Base-by-base conservation (phyloP, 2,329 filamentous ascomycete genomes). In the Blastomyces gilchristii region DNA sequence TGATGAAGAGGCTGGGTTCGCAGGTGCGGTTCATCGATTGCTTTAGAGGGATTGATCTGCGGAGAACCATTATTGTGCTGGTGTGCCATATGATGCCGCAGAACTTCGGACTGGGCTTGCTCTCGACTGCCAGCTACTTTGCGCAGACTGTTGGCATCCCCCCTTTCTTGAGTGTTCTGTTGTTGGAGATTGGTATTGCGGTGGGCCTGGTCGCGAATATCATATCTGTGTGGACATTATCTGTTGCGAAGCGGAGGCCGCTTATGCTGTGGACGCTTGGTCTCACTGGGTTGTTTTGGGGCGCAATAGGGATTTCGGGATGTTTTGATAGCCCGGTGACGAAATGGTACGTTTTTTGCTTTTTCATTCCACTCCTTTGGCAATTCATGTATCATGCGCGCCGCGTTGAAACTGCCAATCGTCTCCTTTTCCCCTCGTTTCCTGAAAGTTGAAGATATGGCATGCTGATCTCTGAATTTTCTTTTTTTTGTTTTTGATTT, bases 241-340 rank as follows among this genome's bases (percentile, higher is more conserved):
- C 75, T 2, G 69, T 70, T 9, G 68, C 80, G 31, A 78, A 76
- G 0, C 73, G 80, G 2, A 72, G 80, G 18, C 68, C 63, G 3
- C 71, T 81, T 6, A 73, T 74, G 18, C 34, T 78, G 7, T 62
- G 49, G 9, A 76, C 75, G 0, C 67, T 80, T 6, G 60, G 62
- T 0, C 63, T 74, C 8, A 67, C 74, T 1, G 68, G 72, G 0
- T 54, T 75, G 0, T 64, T 81, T 0, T 82, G 80, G 79, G 67
- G 75, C 6, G 71, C 70, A 0, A 78, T 81, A 71, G 80, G 80
- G 0, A 74, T 83, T n/a, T 74, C 77, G 0, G 80, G 80, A 2
- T 79, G 75, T 65, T 80, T 76, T 65, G 64, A 73, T 0, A 73
- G 76, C 12, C 70, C 65, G 2, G 71, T 74, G 18, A 74, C 76